phyloP scores from a whole-genome alignment of 2,329 filamentous ascomycete genomes.

The Aspergillus quadricinctus region DNA sequence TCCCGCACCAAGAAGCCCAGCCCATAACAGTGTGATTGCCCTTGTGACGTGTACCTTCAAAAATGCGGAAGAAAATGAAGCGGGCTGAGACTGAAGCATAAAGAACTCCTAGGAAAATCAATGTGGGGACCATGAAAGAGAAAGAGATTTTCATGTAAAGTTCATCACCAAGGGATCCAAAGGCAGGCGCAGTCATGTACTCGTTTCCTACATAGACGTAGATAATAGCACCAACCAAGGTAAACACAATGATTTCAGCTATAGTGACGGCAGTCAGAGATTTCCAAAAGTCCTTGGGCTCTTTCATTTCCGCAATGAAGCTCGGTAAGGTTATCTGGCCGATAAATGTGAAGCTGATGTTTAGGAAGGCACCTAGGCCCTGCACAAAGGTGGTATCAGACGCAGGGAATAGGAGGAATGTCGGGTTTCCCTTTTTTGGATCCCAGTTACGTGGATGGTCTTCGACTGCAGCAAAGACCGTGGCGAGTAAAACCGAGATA shows the following conservation, averaged over 20 bases:
- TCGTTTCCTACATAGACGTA: conserved; percentile 87
- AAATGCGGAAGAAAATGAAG: conserved; percentile 88
- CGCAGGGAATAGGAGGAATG: conserved; percentile 64
- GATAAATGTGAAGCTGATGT: conserved; percentile 95
- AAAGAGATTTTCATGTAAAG: conserved; percentile 83
- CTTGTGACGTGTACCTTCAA: conserved; percentile 75
- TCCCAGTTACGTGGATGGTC: conserved; percentile 66
- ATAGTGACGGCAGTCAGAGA: conserved; percentile 88
- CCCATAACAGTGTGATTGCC: conserved; percentile 74
- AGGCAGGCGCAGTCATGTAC: conserved; percentile 83
- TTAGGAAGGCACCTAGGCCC: conserved; percentile 84
- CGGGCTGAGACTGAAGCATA: conserved; percentile 87
- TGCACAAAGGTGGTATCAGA: conserved; percentile 72
- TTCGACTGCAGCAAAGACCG: conserved; percentile 76
- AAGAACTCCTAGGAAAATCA: conserved; percentile 86
- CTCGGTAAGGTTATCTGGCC: conserved; percentile 90
- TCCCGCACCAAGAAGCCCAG: conserved; percentile 73
- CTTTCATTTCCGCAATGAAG: conserved; percentile 92
- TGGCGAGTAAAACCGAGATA: conserved; percentile 77
- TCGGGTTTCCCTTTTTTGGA: conserved; percentile 56
- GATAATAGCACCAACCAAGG: conserved; percentile 71
- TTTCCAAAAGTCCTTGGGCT: conserved; percentile 80
- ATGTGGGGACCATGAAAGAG: conserved; percentile 91
- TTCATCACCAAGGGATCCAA: conserved; percentile 71
- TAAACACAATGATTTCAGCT: conserved; percentile 83